A percentile compares a stretch with the other conserved stretches of the same genome.
These are phyloP conservation scores for Coniella vitis DNA, from an alignment of 2,329 filamentous ascomycete species.

Conservation along the genomic window DNA sequence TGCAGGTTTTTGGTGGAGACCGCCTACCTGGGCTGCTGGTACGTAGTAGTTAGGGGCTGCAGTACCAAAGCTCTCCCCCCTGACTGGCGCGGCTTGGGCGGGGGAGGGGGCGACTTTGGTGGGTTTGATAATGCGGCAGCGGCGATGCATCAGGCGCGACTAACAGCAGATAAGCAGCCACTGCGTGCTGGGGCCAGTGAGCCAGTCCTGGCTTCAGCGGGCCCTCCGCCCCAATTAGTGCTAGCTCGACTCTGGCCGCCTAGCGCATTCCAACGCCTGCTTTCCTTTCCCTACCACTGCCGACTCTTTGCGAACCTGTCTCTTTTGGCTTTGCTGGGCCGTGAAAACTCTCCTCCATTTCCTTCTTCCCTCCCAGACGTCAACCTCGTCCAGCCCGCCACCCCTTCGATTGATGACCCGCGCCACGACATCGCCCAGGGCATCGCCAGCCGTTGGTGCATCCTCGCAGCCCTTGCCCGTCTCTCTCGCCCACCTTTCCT, in stretches of 20 bases:
- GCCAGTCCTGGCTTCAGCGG: too few species aligned
- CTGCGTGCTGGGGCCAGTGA: too few species aligned
- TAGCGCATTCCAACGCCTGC: slow-evolving; percentile 4
- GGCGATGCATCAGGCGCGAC: not conserved
- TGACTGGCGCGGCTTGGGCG: too few species aligned
- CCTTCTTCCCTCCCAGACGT: slow-evolving; percentile 19
- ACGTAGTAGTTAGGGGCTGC: too few species aligned
- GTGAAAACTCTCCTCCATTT: slow-evolving; percentile 16
- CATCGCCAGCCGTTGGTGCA: slow-evolving; percentile 28
- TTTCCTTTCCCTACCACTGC: not conserved
- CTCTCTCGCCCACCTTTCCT: slow-evolving; percentile 2
- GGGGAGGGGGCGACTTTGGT: not conserved
- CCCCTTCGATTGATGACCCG: slow-evolving; percentile 29
- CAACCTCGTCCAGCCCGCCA: slow-evolving; percentile 9
- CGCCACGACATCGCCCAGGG: slow-evolving; percentile 26
- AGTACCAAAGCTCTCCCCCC: too few species aligned
- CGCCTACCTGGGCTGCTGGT: too few species aligned
- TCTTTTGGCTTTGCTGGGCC: not conserved
- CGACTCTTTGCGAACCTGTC: not conserved
- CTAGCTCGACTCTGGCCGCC: slow-evolving; percentile 8
- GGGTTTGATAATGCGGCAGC: not conserved
- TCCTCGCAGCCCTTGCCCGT: slow-evolving; percentile 10
- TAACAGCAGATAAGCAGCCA: slow-evolving; percentile 5
- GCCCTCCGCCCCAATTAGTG: slow-evolving; percentile 4
- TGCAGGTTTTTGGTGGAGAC: not conserved